Evolutionary conservation across 208 protist species (phyloP).

Genomic region (Naegleria gruberi): DNA sequence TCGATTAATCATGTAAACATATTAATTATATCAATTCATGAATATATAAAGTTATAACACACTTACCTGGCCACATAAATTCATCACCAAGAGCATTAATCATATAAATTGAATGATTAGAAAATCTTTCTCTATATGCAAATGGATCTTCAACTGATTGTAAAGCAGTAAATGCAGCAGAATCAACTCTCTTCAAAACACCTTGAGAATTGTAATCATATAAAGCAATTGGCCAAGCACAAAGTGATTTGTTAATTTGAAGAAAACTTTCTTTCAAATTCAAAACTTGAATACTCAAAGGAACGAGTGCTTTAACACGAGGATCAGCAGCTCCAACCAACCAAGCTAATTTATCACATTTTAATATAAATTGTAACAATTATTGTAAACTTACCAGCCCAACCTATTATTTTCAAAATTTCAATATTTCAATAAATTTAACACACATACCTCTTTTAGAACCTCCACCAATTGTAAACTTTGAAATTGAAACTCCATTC

Average conservation of each 20-base stretch:
- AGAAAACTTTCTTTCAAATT: not conserved
- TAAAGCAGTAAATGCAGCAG: not conserved
- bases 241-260: not conserved
- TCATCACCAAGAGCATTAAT: not conserved
- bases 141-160: not conserved
- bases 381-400: too few species aligned
- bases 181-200: not conserved
- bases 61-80: not conserved
- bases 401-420: too few species aligned
- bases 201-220: not conserved
- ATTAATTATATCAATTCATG: too few species aligned
- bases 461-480: conserved; percentile 47
- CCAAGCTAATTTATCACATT: conserved; percentile 34
- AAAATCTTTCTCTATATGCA: not conserved
- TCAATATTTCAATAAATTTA: too few species aligned
- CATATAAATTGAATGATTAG: not conserved
- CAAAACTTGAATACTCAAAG: not conserved
- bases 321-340: not conserved
- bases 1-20: too few species aligned
- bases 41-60: too few species aligned
- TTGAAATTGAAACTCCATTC: conserved; percentile 6
- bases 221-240: not conserved
- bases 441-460: conserved; percentile 23
- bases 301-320: not conserved
- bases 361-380: too few species aligned